Base-by-base conservation (phyloP, 2,329 filamentous ascomycete species). In the Fragosphaeria purpurea region DNA sequence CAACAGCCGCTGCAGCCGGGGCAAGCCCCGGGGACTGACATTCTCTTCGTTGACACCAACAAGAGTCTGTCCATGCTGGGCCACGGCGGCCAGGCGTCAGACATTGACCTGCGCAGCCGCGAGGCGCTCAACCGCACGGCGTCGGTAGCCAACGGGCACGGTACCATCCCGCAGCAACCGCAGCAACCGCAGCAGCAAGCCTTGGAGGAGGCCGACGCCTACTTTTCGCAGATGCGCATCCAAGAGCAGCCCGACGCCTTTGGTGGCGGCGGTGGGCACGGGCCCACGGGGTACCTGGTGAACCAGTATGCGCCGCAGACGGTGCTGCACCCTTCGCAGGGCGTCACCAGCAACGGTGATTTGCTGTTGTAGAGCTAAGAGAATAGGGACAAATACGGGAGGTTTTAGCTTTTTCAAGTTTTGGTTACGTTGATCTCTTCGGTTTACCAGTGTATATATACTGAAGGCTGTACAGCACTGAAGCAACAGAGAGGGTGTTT, bases 141-240 rank as follows among this genome's bases (percentile, higher is more conserved):
- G 4, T 48, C 53, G 6, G 52, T 53, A 41, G 40, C 32, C 44
- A 41, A 40, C 39, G 52, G 50, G 39, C 62, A 70, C 6, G 76
- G 83, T 60, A 73, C 89, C 51, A 22, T 22, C 22, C 22, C 22
- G 22, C 22, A 22, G 22, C 22, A 22, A 22, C 22, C 22, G 22
- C 22, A 22, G 22, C 22, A 22, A 22, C 22, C 22, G 22, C 22
- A 22, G 22, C 75, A 80, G 4, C 79, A 82, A 32, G 88, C 88
- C 1, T 82, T 94, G 38, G 86, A 77, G 60, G 89, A 93, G 50
- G 91, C 90, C 8, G 91, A 96, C 62, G 81, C 84, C 12, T 96
- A 95, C 67, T 97, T 96, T 67, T 83, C 86, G 12, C 83, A 86
- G 12, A 80, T 90, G 78, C 75, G 77, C 51, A 73, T 89, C 52